Evolutionary conservation across 2,329 filamentous ascomycete species (phyloP), one percentile per base, ranked within the genome.

Genomic region (Cladosporium sp.): DNA sequence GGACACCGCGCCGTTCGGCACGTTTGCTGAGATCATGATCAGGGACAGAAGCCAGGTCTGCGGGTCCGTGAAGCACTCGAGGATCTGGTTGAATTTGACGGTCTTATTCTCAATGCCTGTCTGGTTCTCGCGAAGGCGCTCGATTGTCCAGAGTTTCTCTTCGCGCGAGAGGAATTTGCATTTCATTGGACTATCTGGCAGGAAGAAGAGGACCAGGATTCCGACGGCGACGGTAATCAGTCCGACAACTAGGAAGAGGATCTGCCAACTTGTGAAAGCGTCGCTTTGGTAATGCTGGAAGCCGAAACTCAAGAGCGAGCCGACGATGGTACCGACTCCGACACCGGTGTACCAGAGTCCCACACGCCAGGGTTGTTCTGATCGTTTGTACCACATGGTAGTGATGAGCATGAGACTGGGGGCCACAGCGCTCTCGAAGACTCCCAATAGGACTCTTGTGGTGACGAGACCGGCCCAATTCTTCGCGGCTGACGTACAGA

Each of bases 341-440:
- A 89, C 89, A 83, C 89, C 89, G 83, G 87, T 87, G 69, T 87
- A 86, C 74, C 73, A 74, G 42, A 61, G 39, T 9, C 48, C 56
- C 34, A 60, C 60, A n/a, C 62, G 57, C 19, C 56, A 58, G 9
- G 62, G 57, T 40, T 64, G 3, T 80, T 83, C 86, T 53, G 86
- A 80, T 28, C 42, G 42, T 40, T 80, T 82, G 69, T 89, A 89
- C 86, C 86, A 89, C 75, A 87, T 86, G 36, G 80, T 78, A 0
- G 82, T 86, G 47, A 89, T 75, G 42, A 89, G 73, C 28, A 89
- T 75, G 62, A 89, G 88, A 9, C 80, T 77, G 0, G 86, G 86
- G 66, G 88, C 84, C 65, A 84, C 87, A 35, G 82, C 82, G 0
- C 85, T 83, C 69, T 89, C 87, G 64, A 89, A 89, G 56, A 87